Percentiles rank a stretch among this genome's conserved stretches.
phyloP scores from a whole-genome alignment of 2,329 filamentous ascomycete genomes.

The Neonectria coccinea region DNA sequence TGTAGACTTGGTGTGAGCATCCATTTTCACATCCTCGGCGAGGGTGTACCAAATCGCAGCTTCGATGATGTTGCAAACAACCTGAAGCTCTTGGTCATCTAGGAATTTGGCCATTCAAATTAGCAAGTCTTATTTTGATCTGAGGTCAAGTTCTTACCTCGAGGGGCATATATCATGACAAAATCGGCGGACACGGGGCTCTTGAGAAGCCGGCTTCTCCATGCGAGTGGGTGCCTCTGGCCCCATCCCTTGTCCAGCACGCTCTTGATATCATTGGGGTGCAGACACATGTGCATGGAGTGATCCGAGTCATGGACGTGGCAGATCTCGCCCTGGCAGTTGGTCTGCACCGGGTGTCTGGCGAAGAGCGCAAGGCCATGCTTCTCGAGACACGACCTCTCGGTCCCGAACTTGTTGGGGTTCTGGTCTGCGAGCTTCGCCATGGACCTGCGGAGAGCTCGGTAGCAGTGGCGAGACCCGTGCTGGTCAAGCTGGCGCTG shows the following conservation, averaged over 20 bases:
- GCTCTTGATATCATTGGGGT: constrained; percentile 79
- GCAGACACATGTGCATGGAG: constrained; percentile 82
- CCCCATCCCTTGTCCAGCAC: constrained; percentile 84
- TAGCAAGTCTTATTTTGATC: constrained; percentile 4
- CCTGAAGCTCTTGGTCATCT: constrained; percentile 74
- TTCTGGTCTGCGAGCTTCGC: constrained; percentile 60
- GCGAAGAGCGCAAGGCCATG: constrained; percentile 83
- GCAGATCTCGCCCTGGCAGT: constrained; percentile 83
- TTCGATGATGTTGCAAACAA: constrained; percentile 76
- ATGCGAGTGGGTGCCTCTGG: constrained; percentile 75
- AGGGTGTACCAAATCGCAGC: constrained; percentile 78
- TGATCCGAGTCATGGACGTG: constrained; percentile 84
- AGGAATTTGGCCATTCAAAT: constrained; percentile 4
- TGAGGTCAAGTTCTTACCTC: constrained; percentile 55
- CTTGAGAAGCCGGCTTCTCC: constrained; percentile 70
- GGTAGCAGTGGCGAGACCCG: constrained; percentile 65
- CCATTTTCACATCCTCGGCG: constrained; percentile 58
- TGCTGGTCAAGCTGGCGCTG: constrained; percentile 82
- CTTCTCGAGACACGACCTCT: constrained; percentile 83
- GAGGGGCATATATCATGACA: constrained; percentile 84
- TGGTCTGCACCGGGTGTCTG: constrained; percentile 72
- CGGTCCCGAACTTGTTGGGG: constrained; percentile 66
- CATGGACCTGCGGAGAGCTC: constrained; percentile 65
- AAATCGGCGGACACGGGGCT: constrained; percentile 81
- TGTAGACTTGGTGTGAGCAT: constrained; percentile 29